These are phyloP conservation scores for Podosphaera xanthii DNA, from an alignment of 2,329 filamentous ascomycete genomes.

Conservation along the genomic window DNA sequence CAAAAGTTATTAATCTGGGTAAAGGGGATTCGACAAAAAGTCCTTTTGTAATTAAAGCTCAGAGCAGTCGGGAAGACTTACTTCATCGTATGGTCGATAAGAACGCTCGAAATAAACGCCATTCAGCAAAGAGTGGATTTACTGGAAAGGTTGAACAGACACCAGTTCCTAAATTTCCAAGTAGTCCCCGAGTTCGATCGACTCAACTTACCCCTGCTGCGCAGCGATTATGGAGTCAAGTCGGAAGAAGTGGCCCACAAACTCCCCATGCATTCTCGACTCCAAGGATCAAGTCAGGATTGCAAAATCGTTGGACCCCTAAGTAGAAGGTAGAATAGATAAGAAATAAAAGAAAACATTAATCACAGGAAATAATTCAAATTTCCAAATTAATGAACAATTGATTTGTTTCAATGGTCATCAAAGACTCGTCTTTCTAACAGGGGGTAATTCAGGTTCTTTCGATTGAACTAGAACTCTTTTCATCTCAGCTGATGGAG, in stretches of 20 bases:
- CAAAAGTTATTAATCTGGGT: slow-evolving; percentile 31
- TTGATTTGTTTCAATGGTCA: too few relatives aligned
- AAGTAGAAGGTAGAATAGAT: slow-evolving; percentile 3
- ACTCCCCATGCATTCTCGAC: slow-evolving; percentile 12
- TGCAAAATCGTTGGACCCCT: slow-evolving; percentile 13
- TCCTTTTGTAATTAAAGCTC: slow-evolving; percentile 59
- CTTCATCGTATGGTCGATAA: slow-evolving; percentile 74
- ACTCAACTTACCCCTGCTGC: slow-evolving; percentile 50
- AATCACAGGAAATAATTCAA: too few relatives aligned
- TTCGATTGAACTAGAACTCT: too few relatives aligned
- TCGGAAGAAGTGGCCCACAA: slow-evolving; percentile 21
- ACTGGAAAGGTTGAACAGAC: slow-evolving; percentile 34
- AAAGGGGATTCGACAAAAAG: slow-evolving; percentile 41
- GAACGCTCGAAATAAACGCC: slow-evolving; percentile 48
- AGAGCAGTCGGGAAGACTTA: slow-evolving; percentile 54
- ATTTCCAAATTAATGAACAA: too few relatives aligned
- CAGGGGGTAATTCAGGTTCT: too few relatives aligned
- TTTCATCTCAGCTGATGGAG: too few relatives aligned
- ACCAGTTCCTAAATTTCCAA: slow-evolving; percentile 47
- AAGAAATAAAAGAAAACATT: too few relatives aligned
- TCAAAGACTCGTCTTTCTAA: too few relatives aligned
- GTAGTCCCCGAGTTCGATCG: slow-evolving; percentile 31
- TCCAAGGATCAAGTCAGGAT: slow-evolving; percentile 11
- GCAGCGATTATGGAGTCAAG: slow-evolving; percentile 40
- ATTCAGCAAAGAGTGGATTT: slow-evolving; percentile 32